Conservation (phyloP, 192 early-diverging fungal species). For the Coemansia sp. region DNA sequence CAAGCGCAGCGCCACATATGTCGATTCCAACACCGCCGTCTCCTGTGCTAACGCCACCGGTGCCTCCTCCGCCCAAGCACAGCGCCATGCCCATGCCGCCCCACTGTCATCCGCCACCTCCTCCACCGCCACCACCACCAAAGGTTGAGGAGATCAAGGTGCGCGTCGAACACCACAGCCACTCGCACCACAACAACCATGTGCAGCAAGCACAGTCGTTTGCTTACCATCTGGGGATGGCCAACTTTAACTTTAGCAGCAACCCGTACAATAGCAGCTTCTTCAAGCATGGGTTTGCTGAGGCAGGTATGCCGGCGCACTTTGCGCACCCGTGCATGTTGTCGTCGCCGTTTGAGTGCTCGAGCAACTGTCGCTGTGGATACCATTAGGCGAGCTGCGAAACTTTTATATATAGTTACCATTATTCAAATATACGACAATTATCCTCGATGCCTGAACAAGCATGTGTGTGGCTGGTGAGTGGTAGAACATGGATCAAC, state of each 20-base stretch:
- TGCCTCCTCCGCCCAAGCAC: not conserved
- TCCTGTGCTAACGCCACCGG: not conserved
- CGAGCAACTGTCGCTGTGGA: slow-evolving; percentile 12
- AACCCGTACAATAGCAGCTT: slow-evolving; percentile 44
- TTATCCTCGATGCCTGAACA: too few relatives aligned
- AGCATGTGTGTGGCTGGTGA: too few relatives aligned
- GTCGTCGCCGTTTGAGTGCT: slow-evolving; percentile 34
- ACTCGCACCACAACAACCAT: not conserved
- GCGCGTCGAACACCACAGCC: slow-evolving; percentile 1
- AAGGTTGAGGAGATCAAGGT: slow-evolving; percentile 4
- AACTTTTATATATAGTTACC: too few relatives aligned
- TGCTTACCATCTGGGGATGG: slow-evolving; percentile 25
- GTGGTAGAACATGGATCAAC: too few relatives aligned
- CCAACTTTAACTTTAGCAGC: slow-evolving; percentile 40
- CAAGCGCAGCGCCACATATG: not conserved
- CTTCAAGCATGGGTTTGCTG: slow-evolving; percentile 42
- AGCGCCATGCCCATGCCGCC: not conserved
- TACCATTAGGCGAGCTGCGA: not conserved
- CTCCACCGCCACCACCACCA: not conserved
- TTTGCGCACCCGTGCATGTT: slow-evolving; percentile 37
- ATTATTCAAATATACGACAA: too few relatives aligned
- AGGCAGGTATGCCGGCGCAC: slow-evolving; percentile 36
- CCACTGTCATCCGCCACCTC: not conserved
- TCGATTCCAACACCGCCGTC: not conserved
- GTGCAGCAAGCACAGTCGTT: slow-evolving; percentile 22